Conservation (phyloP, 805 yeast genomes). For the Wickerhamomyces bovis region DNA sequence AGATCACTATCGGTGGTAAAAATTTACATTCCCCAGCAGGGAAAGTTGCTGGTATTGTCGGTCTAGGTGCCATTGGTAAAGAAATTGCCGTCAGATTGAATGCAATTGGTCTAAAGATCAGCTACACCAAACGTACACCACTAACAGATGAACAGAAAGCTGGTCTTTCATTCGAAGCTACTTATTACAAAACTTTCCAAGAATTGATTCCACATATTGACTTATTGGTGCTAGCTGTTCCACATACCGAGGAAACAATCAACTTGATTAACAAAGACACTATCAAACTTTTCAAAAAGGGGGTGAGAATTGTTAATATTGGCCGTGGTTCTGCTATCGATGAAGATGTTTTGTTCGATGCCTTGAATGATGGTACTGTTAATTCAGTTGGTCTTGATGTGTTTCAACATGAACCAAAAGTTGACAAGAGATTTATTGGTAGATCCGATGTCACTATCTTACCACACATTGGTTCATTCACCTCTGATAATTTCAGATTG, state of each 20-base stretch:
- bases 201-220: conserved; percentile 39
- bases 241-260: conserved; percentile 51
- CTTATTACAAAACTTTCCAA: conserved; percentile 40
- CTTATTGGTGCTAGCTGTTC: conserved; percentile 57
- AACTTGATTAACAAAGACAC: conserved; percentile 45
- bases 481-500: conserved; percentile 45
- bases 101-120: conserved; percentile 56
- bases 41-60: conserved; percentile 55
- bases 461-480: conserved; percentile 72
- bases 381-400: conserved; percentile 72
- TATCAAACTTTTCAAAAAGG: conserved; percentile 41
- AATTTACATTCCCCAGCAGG: conserved; percentile 45
- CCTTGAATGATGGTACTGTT: conserved; percentile 52
- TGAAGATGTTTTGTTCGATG: conserved; percentile 54
- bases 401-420: conserved; percentile 53
- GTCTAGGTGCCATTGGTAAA: conserved; percentile 71
- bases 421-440: conserved; percentile 42
- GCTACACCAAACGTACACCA: conserved; percentile 50
- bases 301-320: conserved; percentile 60
- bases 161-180: conserved; percentile 38
- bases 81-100: conserved; percentile 49
- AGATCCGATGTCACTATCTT: conserved; percentile 61
- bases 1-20: conserved; percentile 41
- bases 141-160: conserved; percentile 30
- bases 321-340: conserved; percentile 69